Percentiles rank a stretch among this genome's conserved stretches.
Evolutionary conservation across 306 rosid genomes (phyloP).

Genomic region (Prunus davidiana): DNA sequence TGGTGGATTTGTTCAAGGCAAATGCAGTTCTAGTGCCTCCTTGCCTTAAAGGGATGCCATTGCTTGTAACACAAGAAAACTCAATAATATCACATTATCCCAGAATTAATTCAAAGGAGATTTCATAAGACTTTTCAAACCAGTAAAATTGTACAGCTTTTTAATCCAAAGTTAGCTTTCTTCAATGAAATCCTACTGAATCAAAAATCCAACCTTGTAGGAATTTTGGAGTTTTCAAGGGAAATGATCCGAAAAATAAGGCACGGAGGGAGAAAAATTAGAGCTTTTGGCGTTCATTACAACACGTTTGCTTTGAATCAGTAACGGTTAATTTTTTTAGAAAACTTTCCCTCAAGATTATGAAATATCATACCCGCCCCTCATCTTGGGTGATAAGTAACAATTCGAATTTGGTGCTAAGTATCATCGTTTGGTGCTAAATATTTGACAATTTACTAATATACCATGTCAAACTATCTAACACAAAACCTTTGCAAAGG

Average conservation of each 20-base stretch:
- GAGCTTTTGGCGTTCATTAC: slow-evolving; percentile 37
- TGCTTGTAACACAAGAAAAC: slow-evolving; percentile 2
- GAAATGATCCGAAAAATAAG: slow-evolving; percentile 41
- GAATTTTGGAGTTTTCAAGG: slow-evolving; percentile 16
- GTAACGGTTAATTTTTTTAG: slow-evolving; percentile 19
- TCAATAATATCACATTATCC: background rate
- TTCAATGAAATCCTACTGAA: background rate
- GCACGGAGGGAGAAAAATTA: slow-evolving; percentile 17
- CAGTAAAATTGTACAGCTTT: background rate
- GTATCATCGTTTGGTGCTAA: no score
- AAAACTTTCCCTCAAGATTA: background rate
- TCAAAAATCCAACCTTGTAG: background rate
- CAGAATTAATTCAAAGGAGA: background rate
- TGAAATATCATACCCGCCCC: background rate
- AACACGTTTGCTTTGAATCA: slow-evolving; percentile 41
- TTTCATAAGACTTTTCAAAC: background rate
- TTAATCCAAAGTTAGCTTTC: no score
- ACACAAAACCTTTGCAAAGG: no score
- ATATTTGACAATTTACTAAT: no score
- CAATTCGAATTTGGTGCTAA: no score
- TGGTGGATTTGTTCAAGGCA: background rate
- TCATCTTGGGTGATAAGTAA: background rate
- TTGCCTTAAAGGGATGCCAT: background rate
- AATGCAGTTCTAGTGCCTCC: background rate
- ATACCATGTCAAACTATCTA: no score